A percentile compares a stretch with the other conserved stretches of the same genome.
These are phyloP conservation scores for Catunica adiposa DNA, from an alignment of 2,329 filamentous ascomycete species.

Conservation along the genomic window DNA sequence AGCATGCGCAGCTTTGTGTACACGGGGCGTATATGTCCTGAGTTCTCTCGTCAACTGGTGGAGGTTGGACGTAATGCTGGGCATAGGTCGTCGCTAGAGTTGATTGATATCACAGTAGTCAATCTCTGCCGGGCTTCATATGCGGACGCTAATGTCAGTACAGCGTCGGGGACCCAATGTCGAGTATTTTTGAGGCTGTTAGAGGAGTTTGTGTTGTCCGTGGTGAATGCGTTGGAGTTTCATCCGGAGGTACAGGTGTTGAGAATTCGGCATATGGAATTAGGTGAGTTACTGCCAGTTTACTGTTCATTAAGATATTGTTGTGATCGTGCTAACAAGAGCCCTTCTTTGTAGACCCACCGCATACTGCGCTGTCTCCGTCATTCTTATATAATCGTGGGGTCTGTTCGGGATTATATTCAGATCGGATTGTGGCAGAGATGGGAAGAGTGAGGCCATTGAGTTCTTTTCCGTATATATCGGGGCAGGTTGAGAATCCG, in stretches of 20 bases:
- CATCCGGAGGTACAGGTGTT: conserved; percentile 46
- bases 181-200: conserved; percentile 57
- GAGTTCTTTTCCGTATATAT: not conserved
- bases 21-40: conserved; percentile 53
- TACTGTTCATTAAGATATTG: not conserved
- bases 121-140: conserved; percentile 44
- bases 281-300: conserved; percentile 30
- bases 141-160: conserved; percentile 35
- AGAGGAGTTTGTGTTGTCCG: conserved; percentile 48
- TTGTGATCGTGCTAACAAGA: not conserved
- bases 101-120: conserved; percentile 56
- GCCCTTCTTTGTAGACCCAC: not conserved
- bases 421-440: not conserved
- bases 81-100: conserved; percentile 24
- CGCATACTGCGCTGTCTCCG: not conserved
- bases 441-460: not conserved
- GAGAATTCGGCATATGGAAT: conserved; percentile 58
- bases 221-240: conserved; percentile 41
- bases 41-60: conserved; percentile 47
- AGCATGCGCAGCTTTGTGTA: conserved; percentile 52
- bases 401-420: not conserved
- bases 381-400: not conserved
- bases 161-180: conserved; percentile 53
- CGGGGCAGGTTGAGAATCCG: not conserved
- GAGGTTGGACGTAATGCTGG: not conserved